A percentile compares a stretch with the other conserved stretches of the same genome.
phyloP scores from a whole-genome alignment of 495 filamentous ascomycete species.

The Podospora fimiseda region DNA sequence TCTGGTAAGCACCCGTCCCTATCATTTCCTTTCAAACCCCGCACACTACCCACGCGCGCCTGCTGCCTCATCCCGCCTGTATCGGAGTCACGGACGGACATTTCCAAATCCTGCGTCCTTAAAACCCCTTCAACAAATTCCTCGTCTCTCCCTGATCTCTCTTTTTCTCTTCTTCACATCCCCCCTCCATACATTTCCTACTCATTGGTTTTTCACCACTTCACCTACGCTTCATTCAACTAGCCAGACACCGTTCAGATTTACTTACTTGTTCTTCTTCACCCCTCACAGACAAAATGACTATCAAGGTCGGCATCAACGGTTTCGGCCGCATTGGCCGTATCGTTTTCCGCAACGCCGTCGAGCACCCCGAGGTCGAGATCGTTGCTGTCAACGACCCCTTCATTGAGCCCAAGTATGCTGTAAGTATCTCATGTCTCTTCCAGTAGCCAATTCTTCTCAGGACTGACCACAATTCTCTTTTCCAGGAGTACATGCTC shows the following conservation, averaged over 20 bases:
- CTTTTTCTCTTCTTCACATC: conserved; percentile 15
- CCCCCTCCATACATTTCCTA: conserved; percentile 5
- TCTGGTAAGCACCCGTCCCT: conserved; percentile 16
- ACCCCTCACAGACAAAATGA: conserved; percentile 32
- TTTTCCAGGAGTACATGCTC: conserved; percentile 87
- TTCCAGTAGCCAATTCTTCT: too few relatives aligned
- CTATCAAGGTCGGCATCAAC: conserved; percentile 86
- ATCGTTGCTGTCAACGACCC: conserved; percentile 98
- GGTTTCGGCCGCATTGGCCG: conserved; percentile 99
- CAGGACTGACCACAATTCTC: conserved; percentile 14
- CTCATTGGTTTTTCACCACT: neutral
- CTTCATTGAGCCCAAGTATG: conserved; percentile 97
- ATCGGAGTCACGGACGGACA: conserved; percentile 21
- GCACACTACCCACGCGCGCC: too few relatives aligned
- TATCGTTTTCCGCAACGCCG: conserved; percentile 72
- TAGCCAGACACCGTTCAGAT: neutral
- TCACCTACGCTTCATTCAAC: conserved; percentile 5
- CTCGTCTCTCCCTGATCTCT: conserved; percentile 14
- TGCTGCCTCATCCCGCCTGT: conserved; percentile 19
- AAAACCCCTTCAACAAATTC: neutral
- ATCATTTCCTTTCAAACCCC: conserved; percentile 17
- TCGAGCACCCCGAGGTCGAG: conserved; percentile 77
- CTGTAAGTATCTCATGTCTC: conserved; percentile 58
- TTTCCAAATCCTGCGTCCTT: conserved; percentile 1
- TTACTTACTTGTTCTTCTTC: conserved; percentile 6